Base-by-base conservation (phyloP, 306 rosid species). In the Echinosophora koreensis region DNA sequence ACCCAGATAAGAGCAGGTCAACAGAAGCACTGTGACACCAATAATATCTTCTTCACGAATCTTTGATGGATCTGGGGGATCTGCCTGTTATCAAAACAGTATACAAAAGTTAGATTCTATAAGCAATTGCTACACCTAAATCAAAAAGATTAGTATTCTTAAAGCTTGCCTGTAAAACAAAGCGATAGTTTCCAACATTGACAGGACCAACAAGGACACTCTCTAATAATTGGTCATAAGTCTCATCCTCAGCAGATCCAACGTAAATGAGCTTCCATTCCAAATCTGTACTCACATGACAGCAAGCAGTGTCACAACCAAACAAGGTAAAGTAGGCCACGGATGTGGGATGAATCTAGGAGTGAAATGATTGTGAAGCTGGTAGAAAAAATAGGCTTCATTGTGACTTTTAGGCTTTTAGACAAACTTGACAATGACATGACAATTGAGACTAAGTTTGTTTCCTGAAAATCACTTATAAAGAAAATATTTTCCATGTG, bases 211-310 rank as follows among this genome's bases (percentile, higher is more conserved):
- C 98, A 44, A 94, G 95, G 4, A 94, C 97, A 69, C 98, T 92
- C 84, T 94, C 98, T 42, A 94, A 55, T 27, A 90, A 82, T 79
- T 94, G 98, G 75, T 94, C 98, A 75, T 92, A 94, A 0, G 92
- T 94, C 86, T 92, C 97, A 78, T 92, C 97, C 85, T 92, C 97
- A 28, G 97, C 97, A 73, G 97, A 92, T 65, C 97, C 97, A 38
- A 94, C 98, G 28, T 94, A 94, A 55, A 80, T 90, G 63, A 94
- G 98, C 84, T 94, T 92, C 98, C 97, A 90, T 77, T 94, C 98
- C 88, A 92, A 84, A 83, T 92, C 93, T 94, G 88, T 46, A 73
- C 17, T 44, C 34, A 7, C 46, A 55, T 18, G 59, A 60, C 28
- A 81, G 16, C 22, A 79, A 22, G 49, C 65, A 56, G 27, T 41